Percentiles rank a stretch among this genome's conserved stretches.
phyloP scores from a whole-genome alignment of 192 early-diverging fungal species.

The Haplosporangium gracile region DNA sequence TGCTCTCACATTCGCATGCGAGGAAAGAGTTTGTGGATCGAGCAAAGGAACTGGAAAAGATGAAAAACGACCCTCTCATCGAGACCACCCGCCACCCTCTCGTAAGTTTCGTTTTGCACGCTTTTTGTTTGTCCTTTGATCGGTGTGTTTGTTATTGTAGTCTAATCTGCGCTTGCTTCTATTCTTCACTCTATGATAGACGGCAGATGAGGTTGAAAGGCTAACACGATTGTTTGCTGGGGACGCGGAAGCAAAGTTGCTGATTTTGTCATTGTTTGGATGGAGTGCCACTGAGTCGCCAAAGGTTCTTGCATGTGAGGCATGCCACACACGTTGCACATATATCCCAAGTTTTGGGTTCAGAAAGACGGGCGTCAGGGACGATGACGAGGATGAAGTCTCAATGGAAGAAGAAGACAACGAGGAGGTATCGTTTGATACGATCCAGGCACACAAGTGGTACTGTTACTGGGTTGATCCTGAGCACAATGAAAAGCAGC shows the following conservation, averaged over 20 bases:
- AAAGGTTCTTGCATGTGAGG: constrained; percentile 22
- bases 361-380: background rate
- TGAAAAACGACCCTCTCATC: constrained; percentile 8
- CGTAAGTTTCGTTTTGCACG: constrained; percentile 16
- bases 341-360: constrained; percentile 13
- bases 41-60: background rate
- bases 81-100: constrained; percentile 31
- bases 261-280: constrained; percentile 39
- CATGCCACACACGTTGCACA: constrained; percentile 42
- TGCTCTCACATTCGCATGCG: constrained; percentile 33
- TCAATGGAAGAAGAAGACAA: background rate
- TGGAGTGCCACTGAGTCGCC: constrained; percentile 10
- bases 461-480: constrained; percentile 55
- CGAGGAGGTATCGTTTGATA: constrained; percentile 31
- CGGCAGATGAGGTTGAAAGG: background rate
- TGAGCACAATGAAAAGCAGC: background rate
- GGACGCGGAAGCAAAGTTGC: background rate
- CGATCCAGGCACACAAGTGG: constrained; percentile 40
- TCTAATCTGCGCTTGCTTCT: background rate
- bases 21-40: constrained; percentile 27
- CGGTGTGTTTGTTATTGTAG: background rate
- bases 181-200: constrained; percentile 10
- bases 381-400: background rate
- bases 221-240: background rate
- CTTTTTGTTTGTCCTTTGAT: background rate